Base-by-base conservation (phyloP, 2,329 filamentous ascomycete genomes). In the Pseudogymnoascus sp. region DNA sequence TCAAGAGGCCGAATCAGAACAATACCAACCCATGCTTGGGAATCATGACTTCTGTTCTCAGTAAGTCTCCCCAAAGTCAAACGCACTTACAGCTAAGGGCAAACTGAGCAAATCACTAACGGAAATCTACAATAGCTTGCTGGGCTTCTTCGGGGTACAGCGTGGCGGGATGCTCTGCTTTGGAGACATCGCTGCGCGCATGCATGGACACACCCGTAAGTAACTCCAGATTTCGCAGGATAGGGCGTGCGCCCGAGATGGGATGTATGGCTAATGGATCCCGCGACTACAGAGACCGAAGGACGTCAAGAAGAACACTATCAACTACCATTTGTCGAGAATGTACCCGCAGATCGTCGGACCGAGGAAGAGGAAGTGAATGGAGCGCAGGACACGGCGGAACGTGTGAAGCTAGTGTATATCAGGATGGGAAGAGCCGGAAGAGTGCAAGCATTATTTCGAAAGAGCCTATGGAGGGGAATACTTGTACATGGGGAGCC, bases 271-370 rank as follows among this genome's bases (percentile, higher is more conserved):
- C 62, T 62, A 63, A 64, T 59, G 54, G 22, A 61, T 57, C 25
- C 35, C 60, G 20, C 39, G 61, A 38, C 14, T 62, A 64, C 71
- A 87, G 84, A 83, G 79, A 79, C 74, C 80, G 57, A 74, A 74
- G 65, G 74, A 76, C 61, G 73, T 75, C 65, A 83, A 84, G 72
- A 90, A 87, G 78, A 93, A 86, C 74, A 85, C 83, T 65, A 91
- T 97, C 83, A 97, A 97, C 77, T 92, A 92, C 79, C 92, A 97
- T 73, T 79, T 97, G 43, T 82, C 83, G 66, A 84, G 94, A 70
- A 83, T 89, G 78, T 89, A 88, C 69, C 84, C 85, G 12, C 84
- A 87, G 73, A 79, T 95, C 79, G 82, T 87, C 76, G 81, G 87
- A 70, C 81, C 85, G 66, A 78, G 85, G 82, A 83, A 92, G 75